Evolutionary conservation across 139 green algal species (phyloP), one percentile per base, ranked within the genome.

Genomic region (Chlamydomonas asymmetrica): DNA sequence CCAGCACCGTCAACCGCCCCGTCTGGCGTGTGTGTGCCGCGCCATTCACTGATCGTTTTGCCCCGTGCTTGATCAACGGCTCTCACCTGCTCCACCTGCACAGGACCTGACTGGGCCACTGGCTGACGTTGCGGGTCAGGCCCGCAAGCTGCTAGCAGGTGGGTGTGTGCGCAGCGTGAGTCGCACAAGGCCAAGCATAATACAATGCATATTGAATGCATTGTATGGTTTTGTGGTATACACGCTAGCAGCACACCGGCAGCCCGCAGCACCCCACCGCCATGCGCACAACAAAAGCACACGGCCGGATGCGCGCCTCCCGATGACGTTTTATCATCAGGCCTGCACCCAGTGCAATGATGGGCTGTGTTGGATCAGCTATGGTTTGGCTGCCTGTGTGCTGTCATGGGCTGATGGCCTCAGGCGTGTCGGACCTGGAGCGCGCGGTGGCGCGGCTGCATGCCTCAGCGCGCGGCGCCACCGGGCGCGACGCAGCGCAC

Each of bases 401-500:
- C 49, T 68, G 43, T 9, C 37, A 49, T 68, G 16, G 29, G 7
- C 34, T 68, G 62, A 27, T 34, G 23, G 52, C 1, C 56, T 41
- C 82, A 87, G 89, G 85, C 10, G 52, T 91, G 20, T 80, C 80
- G 2, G 96, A 99, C 86, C 66, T 99, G 80, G 94, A 98, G 84
- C 88, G 96, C 1, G 75, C 84, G 3, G 48, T 99, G 18, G 88
- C 91, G 10, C 84, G 96, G 25, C 80, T 98, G 63, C 71, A 80
- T 20, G 88, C 93, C 0, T 79, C 84, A 13, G 85, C 84, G 0
- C 71, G 49, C 41, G 83, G 78, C 29, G 79, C 65, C 1, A 48
- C 35, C 9, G 75, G 72, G 6, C 80, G 94, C 8, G 88, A 98
- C 54, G 91, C 95, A 4, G 80, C 84, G 0, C 75, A 93, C 61